A percentile compares a stretch with the other conserved stretches of the same genome.
These are phyloP conservation scores for Sungouiozyma ichnusensis DNA, from an alignment of 805 yeast genomes.

Conservation along the genomic window DNA sequence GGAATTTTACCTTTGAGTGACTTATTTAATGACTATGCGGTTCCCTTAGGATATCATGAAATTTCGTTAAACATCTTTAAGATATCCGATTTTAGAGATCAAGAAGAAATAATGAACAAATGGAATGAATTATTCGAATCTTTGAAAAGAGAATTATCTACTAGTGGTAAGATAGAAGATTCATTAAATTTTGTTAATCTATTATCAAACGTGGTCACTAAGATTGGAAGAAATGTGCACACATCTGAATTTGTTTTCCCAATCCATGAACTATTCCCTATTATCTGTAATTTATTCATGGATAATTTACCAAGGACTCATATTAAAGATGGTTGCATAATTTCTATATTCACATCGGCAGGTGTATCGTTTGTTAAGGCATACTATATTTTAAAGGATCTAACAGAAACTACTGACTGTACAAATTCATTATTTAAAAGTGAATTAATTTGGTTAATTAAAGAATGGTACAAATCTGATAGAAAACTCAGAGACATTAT, in stretches of 20 bases:
- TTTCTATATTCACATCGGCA: slow-evolving; percentile 51
- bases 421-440: slow-evolving; percentile 38
- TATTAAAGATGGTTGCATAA: slow-evolving; percentile 39
- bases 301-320: slow-evolving; percentile 33
- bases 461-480: slow-evolving; percentile 58
- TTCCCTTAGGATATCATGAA: slow-evolving; percentile 79
- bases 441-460: slow-evolving; percentile 56
- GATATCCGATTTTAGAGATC: slow-evolving; percentile 73
- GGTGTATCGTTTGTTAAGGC: slow-evolving; percentile 57
- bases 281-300: slow-evolving; percentile 47
- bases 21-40: slow-evolving; percentile 75
- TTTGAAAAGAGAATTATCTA: slow-evolving; percentile 25
- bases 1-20: slow-evolving; percentile 64
- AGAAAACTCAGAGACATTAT: slow-evolving; percentile 51
- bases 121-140: slow-evolving; percentile 68
- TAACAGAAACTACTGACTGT: slow-evolving; percentile 52
- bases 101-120: slow-evolving; percentile 69
- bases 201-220: slow-evolving; percentile 30
- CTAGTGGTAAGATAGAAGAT: slow-evolving; percentile 22
- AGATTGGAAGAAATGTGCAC: slow-evolving; percentile 53
- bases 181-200: slow-evolving; percentile 29
- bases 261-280: slow-evolving; percentile 54
- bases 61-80: slow-evolving; percentile 69
- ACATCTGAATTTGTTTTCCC: slow-evolving; percentile 76
- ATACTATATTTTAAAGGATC: slow-evolving; percentile 51